These are phyloP conservation scores for Protomyces lactucae-debilis DNA, from an alignment of 1,139 yeast genomes.

Conservation along the genomic window DNA sequence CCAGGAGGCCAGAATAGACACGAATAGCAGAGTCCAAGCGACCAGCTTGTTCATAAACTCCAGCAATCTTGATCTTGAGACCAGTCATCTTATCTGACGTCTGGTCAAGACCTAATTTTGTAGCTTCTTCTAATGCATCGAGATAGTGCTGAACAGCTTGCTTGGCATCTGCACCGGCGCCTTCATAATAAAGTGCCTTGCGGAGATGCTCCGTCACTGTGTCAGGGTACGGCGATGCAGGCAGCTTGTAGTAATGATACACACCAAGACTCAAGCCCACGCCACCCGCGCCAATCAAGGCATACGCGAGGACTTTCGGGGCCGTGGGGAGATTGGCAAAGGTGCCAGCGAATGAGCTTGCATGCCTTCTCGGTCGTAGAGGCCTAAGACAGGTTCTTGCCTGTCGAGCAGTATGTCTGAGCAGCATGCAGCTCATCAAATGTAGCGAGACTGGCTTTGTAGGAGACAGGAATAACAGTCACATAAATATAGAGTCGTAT, in stretches of 20 bases:
- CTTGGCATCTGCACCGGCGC: conserved; percentile 19
- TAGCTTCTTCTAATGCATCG: conserved; percentile 22
- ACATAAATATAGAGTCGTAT: not conserved
- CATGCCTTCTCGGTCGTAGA: not conserved
- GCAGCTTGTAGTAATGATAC: conserved; percentile 5
- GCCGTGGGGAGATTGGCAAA: conserved; percentile 11
- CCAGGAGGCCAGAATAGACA: conserved; percentile 14
- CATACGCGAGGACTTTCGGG: conserved; percentile 8
- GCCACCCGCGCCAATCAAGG: conserved; percentile 10
- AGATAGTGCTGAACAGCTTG: conserved; percentile 14
- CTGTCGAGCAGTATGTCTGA: not conserved
- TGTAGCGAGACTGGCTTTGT: not conserved
- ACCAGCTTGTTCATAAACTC: conserved; percentile 16
- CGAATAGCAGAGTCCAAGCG: conserved; percentile 16
- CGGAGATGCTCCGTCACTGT: conserved; percentile 17
- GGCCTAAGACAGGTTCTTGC: not conserved
- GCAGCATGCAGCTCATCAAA: not conserved
- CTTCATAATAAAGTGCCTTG: conserved; percentile 18
- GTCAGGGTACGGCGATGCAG: conserved; percentile 20
- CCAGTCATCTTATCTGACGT: conserved; percentile 22
- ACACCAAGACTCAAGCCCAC: conserved; percentile 9
- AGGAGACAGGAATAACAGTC: not conserved
- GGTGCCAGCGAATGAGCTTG: conserved; percentile 1
- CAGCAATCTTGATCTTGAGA: conserved; percentile 22
- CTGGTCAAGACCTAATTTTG: conserved; percentile 11